Evolutionary conservation across 331 rosid species (phyloP), one percentile per base, ranked within the genome.

Genomic region (Malus hybrid): DNA sequence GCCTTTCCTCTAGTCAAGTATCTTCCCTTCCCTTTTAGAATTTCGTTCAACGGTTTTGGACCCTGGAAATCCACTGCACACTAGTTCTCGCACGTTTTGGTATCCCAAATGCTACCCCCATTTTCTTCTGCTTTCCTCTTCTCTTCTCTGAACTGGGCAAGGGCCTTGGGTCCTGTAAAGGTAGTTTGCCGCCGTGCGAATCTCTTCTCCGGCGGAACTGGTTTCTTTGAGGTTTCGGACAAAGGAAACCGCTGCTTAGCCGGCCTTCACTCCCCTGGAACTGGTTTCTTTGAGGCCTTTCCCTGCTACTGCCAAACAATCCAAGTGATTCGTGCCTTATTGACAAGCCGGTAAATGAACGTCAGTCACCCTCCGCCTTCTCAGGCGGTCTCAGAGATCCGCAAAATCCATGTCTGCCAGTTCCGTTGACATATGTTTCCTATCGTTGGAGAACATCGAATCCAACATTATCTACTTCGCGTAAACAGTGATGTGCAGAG

Each of bases 121-220:
- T 78, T 75, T 82, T 70, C 88, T 75, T 60, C 83, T 18, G 82
- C 81, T 73, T 74, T 83, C 73, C 60, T 74, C 80, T 82, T 91
- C 85, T 85, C 97, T 73, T 91, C 89, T 80, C 78, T 94, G 71
- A 92, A 87, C 86, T 87, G 96, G 57, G 90, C 87, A 57, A 94
- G 99, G 56, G 91, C 60, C 85, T 93, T 93, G 5, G 98, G 96
- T 78, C 96, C 96, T 11, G 85, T 79, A 81, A 90, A 93, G 74
- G 76, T 39, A 65, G 75, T 11, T 28, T 82, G 78, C 65, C 73
- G 76, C 20, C 56, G 80, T 74, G 57, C 29, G 32, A 32, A 79
- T 67, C 80, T 80, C 79, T 66, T 83, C 61, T 69, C 87, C 77
- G 77, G 82, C 55, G 57, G 60, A 59, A 69, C 70, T 7, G 84